Conservation (phyloP, 306 rosid genomes). For the Comarum palustre region DNA sequence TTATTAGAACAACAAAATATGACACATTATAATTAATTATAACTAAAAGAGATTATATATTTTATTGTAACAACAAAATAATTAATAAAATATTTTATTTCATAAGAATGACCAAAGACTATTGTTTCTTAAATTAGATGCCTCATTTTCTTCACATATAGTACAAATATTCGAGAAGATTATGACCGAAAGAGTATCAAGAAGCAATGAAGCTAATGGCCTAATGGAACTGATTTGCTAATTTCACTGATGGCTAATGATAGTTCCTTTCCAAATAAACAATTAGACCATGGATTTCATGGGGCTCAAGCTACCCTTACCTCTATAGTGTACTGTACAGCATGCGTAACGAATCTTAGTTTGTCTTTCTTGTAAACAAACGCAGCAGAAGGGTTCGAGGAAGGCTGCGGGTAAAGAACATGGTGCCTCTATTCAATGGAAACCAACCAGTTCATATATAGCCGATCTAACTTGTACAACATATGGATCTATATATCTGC, state of each 20-base stretch:
- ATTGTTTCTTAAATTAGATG: background rate
- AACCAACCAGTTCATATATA: background rate
- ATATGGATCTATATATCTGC: background rate
- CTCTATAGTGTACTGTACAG: background rate
- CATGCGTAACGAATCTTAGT: slow-evolving; percentile 32
- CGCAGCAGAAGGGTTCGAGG: slow-evolving; percentile 22
- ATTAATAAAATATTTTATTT: too few relatives aligned
- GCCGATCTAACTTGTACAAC: background rate
- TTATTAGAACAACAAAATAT: too few relatives aligned
- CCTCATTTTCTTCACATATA: background rate
- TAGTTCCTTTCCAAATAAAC: background rate
- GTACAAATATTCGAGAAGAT: background rate
- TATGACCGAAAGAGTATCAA: background rate
- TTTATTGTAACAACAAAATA: too few relatives aligned
- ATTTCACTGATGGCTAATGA: background rate
- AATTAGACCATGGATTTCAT: background rate
- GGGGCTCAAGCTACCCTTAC: background rate
- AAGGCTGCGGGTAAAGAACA: slow-evolving; percentile 35
- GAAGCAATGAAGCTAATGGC: background rate
- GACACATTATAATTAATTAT: too few relatives aligned
- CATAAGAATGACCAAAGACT: background rate
- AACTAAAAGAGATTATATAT: too few relatives aligned
- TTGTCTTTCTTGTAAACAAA: slow-evolving; percentile 39
- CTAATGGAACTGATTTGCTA: background rate
- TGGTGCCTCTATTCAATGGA: slow-evolving; percentile 26